phyloP scores from a whole-genome alignment of 192 early-diverging fungal species.

The Entomortierella parvispora region DNA sequence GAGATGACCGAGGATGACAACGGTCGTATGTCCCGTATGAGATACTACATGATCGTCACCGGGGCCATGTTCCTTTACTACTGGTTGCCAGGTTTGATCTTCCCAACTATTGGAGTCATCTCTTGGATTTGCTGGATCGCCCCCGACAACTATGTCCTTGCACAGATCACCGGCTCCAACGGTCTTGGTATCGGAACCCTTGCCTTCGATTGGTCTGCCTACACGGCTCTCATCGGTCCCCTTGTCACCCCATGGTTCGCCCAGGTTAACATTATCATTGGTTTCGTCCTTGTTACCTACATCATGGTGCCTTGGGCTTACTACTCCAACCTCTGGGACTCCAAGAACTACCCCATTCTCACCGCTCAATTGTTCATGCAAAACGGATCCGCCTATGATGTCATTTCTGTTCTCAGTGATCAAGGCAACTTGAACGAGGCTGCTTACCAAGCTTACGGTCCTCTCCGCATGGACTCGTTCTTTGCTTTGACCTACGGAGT shows the following conservation, averaged over 20 bases:
- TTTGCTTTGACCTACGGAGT: conserved; percentile 37
- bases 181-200: conserved; percentile 63
- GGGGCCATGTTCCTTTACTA: conserved; percentile 58
- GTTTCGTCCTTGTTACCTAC: conserved; percentile 59
- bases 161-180: conserved; percentile 50
- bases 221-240: conserved; percentile 33
- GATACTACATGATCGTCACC: conserved; percentile 64
- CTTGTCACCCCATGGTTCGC: conserved; percentile 52
- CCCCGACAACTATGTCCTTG: conserved; percentile 44
- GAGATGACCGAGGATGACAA: conserved; percentile 9
- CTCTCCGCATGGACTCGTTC: conserved; percentile 53
- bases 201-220: conserved; percentile 65
- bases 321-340: conserved; percentile 57
- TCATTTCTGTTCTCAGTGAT: conserved; percentile 14
- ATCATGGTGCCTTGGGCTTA: conserved; percentile 60
- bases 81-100: conserved; percentile 63
- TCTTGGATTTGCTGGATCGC: conserved; percentile 60
- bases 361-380: conserved; percentile 33
- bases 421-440: conserved; percentile 39
- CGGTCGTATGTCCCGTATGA: conserved; percentile 54
- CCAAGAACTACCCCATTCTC: conserved; percentile 47
- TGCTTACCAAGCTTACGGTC: conserved; percentile 47
- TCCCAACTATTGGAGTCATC: conserved; percentile 53
- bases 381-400: conserved; percentile 41
- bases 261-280: conserved; percentile 54